Evolutionary conservation across 2,329 filamentous ascomycete genomes (phyloP).

Genomic region (Cytospora piceicola): DNA sequence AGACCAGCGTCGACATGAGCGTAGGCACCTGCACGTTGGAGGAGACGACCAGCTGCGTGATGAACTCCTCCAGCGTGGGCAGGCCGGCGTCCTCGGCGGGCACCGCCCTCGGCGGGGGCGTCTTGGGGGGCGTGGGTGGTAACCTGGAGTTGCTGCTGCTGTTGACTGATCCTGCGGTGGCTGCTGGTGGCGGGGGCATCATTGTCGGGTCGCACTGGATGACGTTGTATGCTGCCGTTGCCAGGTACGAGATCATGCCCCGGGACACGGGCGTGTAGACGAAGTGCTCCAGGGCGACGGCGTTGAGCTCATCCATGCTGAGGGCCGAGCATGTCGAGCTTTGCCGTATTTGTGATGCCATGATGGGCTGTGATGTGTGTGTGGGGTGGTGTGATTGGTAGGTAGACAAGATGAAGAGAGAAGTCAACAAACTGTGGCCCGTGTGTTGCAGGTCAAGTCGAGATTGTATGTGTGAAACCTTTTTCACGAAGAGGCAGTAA

Average conservation of each 20-base stretch:
- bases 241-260: conserved; percentile 79
- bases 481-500: conserved; percentile 37
- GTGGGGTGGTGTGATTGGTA: conserved; percentile 31
- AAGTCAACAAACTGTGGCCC: background rate
- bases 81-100: conserved; percentile 58
- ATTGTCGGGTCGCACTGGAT: conserved; percentile 75
- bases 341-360: conserved; percentile 48
- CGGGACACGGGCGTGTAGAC: conserved; percentile 75
- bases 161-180: conserved; percentile 26
- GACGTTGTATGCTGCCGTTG: conserved; percentile 73
- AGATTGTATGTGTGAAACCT: conserved; percentile 30
- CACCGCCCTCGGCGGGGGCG: conserved; percentile 50
- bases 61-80: conserved; percentile 87
- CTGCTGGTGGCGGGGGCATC: conserved; percentile 50
- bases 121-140: conserved; percentile 56
- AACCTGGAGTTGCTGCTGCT: conserved; percentile 40
- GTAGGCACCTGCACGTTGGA: conserved; percentile 98
- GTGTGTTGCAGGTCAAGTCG: conserved; percentile 32
- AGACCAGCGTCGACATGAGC: conserved; percentile 95
- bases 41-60: conserved; percentile 84
- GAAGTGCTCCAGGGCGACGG: conserved; percentile 77
- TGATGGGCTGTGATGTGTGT: conserved; percentile 40
- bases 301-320: conserved; percentile 64
- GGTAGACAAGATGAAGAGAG: conserved; percentile 21
- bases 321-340: conserved; percentile 39